phyloP scores from a whole-genome alignment of 73 alveolate species.

The Tetrahymena borealis region DNA sequence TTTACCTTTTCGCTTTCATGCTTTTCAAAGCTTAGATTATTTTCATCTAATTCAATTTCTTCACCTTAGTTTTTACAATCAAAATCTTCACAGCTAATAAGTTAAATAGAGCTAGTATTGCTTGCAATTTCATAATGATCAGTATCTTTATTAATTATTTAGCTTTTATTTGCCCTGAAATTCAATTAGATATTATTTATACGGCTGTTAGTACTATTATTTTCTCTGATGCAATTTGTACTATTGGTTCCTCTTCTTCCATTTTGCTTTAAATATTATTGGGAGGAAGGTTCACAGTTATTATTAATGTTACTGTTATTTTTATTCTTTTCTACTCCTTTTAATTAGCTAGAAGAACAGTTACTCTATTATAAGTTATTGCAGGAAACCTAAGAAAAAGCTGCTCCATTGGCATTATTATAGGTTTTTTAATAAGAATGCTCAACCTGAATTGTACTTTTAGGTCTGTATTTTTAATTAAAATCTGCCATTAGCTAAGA shows the following conservation, averaged over 20 bases:
- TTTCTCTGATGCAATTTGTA: too few relatives aligned
- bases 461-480: background rate
- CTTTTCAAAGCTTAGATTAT: background rate
- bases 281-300: too few relatives aligned
- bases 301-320: too few relatives aligned
- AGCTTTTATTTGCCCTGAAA: background rate
- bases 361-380: too few relatives aligned
- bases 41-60: background rate
- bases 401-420: too few relatives aligned
- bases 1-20: background rate
- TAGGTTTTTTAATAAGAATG: too few relatives aligned
- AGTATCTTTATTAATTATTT: background rate
- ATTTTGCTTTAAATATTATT: too few relatives aligned
- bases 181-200: background rate
- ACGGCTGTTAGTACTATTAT: background rate
- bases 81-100: background rate
- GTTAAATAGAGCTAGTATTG: background rate
- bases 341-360: too few relatives aligned
- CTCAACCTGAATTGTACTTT: background rate
- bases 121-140: background rate
- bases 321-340: too few relatives aligned
- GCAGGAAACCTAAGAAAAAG: too few relatives aligned
- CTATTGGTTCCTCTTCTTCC: too few relatives aligned
- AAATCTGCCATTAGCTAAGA: background rate
- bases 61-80: background rate